Evolutionary conservation across 768 basidiomycete genomes (phyloP), one percentile per base, ranked within the genome.

Genomic region (Auricularia auricula-judae): DNA sequence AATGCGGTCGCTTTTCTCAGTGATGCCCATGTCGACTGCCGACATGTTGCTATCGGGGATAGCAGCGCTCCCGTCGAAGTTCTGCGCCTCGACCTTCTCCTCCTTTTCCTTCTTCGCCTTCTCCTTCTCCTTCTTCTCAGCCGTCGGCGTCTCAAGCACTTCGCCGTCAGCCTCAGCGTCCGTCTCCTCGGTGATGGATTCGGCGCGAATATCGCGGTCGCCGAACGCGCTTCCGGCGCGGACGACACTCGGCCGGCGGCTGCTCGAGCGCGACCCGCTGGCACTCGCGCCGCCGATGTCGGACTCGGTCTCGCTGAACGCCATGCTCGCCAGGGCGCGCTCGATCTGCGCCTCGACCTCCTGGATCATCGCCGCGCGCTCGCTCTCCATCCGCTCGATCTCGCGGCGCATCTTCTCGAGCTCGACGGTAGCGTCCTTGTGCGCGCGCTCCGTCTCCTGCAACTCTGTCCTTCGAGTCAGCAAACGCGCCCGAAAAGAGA

Each of bases 331-430:
- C 61, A 93, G 79, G 0, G 92, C 91, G 64, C 88, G 82, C 74
- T 93, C 91, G 70, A 93, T 93, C 77, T 93, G 91, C 34, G 88
- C 89, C 72, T 93, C 91, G 29, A 93, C 91, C 75, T 93, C 91
- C n/a, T 89, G 90, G 51, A 93, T 87, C 91, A 92, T 91, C 70
- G 87, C 88, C 62, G 86, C 84, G 67, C 91, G 89, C 76, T 89
- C 92, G 70, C 84, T 77, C 72, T 93, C 91, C 91, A 93, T 92
- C 71, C 76, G 84, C 54, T 91, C 89, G 89, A 93, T 93, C 3
- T 83, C 84, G 8, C 84, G 81, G 67, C 84, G 84, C 94, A 97
- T 96, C 67, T 80, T 80, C 67, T 89, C 84, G 54, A 96, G 79
- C 75, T 97, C 93, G n/a, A 79, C 63, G 72, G 87, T 77, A 3